These are phyloP conservation scores for Meyerozyma athensensis DNA, from an alignment of 1,139 yeast species.

Conservation along the genomic window DNA sequence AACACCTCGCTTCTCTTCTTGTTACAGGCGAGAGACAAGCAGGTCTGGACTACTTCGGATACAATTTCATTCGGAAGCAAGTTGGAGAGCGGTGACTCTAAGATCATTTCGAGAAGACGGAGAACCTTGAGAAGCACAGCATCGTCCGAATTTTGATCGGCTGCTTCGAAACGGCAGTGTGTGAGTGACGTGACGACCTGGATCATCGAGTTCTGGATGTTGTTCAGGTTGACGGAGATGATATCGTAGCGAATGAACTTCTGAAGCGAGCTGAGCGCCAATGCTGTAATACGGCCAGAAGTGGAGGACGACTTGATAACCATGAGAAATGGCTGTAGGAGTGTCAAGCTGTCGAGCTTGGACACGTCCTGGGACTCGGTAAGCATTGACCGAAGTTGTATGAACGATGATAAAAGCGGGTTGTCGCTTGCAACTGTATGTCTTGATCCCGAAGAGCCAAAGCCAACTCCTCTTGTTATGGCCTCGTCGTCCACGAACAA, in stretches of 20 bases:
- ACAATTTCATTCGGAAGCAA: slow-evolving; percentile 75
- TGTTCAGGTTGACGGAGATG: slow-evolving; percentile 37
- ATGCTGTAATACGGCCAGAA: slow-evolving; percentile 78
- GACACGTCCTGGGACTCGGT: slow-evolving; percentile 50
- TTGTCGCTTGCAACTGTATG: slow-evolving; percentile 31
- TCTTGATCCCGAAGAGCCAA: slow-evolving; percentile 17
- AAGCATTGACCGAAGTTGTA: slow-evolving; percentile 70
- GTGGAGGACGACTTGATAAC: slow-evolving; percentile 84
- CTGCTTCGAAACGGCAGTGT: slow-evolving; percentile 93
- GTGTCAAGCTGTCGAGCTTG: slow-evolving; percentile 64
- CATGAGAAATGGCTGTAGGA: slow-evolving; percentile 80
- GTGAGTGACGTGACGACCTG: slow-evolving; percentile 75
- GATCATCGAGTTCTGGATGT: slow-evolving; percentile 46
- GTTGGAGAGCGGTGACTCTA: slow-evolving; percentile 60
- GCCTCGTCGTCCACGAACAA: slow-evolving; percentile 25
- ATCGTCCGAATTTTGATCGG: slow-evolving; percentile 90
- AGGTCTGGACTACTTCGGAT: slow-evolving; percentile 86
- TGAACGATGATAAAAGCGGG: slow-evolving; percentile 76
- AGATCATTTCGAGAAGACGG: slow-evolving; percentile 63
- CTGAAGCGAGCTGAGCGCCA: slow-evolving; percentile 72
- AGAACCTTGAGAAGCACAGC: slow-evolving; percentile 83
- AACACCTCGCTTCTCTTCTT: slow-evolving; percentile 87
- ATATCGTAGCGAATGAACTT: slow-evolving; percentile 68
- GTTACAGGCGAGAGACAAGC: slow-evolving; percentile 88
- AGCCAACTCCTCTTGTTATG: slow-evolving; percentile 20